phyloP scores from a whole-genome alignment of 345 rosid species.

The Rhizophora apiculata region DNA sequence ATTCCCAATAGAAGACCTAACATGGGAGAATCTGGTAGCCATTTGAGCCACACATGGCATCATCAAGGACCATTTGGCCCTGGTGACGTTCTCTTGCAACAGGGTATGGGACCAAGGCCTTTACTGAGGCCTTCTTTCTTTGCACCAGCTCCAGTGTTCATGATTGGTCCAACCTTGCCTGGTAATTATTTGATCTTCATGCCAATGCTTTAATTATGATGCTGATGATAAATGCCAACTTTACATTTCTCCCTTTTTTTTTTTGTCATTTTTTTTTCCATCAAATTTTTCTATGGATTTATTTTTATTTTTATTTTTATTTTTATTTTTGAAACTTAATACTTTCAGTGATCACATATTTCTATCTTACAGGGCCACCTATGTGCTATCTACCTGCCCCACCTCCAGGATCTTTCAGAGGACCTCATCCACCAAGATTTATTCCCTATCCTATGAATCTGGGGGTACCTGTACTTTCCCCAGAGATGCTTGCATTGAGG shows the following conservation, averaged over 20 bases:
- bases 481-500: conserved; percentile 48
- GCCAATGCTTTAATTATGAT: conserved; percentile 4
- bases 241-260: neutral
- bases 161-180: conserved; percentile 68
- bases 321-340: conserved; percentile 1
- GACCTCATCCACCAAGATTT: conserved; percentile 61
- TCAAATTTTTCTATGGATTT: neutral
- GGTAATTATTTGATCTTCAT: conserved; percentile 48
- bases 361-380: conserved; percentile 52
- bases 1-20: conserved; percentile 48
- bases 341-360: conserved; percentile 11
- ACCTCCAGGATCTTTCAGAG: conserved; percentile 74
- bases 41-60: conserved; percentile 54
- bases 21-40: conserved; percentile 45
- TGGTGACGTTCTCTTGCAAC: conserved; percentile 59
- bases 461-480: conserved; percentile 43
- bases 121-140: conserved; percentile 55
- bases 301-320: neutral
- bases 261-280: neutral
- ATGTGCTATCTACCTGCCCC: conserved; percentile 59
- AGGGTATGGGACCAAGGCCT: conserved; percentile 62
- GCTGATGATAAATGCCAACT: neutral
- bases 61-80: conserved; percentile 54
- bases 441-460: conserved; percentile 54
- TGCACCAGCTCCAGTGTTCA: conserved; percentile 66